Evolutionary conservation across 2,329 filamentous ascomycete species (phyloP).

Genomic region (Aspergillus pseudonomiae): DNA sequence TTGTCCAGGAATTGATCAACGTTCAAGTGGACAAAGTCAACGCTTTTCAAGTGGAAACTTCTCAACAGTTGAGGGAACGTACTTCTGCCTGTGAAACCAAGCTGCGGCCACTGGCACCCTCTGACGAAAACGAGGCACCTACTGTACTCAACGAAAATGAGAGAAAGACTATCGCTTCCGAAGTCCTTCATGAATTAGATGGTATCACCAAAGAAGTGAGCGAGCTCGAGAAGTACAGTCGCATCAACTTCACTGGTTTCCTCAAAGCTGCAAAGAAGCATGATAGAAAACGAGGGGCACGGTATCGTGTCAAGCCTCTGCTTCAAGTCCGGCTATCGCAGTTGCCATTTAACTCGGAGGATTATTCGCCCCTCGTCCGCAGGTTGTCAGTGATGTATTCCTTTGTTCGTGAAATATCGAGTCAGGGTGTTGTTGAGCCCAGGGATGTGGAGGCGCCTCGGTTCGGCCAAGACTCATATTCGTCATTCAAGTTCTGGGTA

Average conservation of each 20-base stretch:
- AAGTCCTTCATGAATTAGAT: conserved; percentile 80
- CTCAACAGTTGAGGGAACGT: conserved; percentile 78
- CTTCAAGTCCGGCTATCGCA: conserved; percentile 88
- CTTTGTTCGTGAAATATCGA: conserved; percentile 80
- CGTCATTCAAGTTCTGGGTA: conserved; percentile 94
- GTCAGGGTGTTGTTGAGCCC: conserved; percentile 54
- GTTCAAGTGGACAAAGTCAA: conserved; percentile 94
- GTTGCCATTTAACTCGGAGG: conserved; percentile 92
- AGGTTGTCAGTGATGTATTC: conserved; percentile 93
- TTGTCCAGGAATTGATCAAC: conserved; percentile 94
- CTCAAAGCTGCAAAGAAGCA: conserved; percentile 99
- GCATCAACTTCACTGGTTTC: conserved; percentile 96
- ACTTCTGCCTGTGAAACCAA: conserved; percentile 70
- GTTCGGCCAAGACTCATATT: conserved; percentile 68
- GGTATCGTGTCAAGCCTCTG: conserved; percentile 87
- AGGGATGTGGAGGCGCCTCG: conserved; percentile 50
- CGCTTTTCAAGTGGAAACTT: conserved; percentile 80
- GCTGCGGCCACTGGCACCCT: conserved; percentile 60
- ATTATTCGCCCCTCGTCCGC: conserved; percentile 87
- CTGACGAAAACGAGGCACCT: conserved; percentile 36
- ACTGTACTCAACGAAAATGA: conserved; percentile 45
- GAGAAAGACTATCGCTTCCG: conserved; percentile 60
- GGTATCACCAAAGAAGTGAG: conserved; percentile 85
- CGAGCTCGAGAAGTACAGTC: conserved; percentile 92
- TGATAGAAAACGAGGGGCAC: conserved; percentile 84